Conservation (phyloP, 1,139 yeast species). For the Schwanniomyces etchellsii region DNA sequence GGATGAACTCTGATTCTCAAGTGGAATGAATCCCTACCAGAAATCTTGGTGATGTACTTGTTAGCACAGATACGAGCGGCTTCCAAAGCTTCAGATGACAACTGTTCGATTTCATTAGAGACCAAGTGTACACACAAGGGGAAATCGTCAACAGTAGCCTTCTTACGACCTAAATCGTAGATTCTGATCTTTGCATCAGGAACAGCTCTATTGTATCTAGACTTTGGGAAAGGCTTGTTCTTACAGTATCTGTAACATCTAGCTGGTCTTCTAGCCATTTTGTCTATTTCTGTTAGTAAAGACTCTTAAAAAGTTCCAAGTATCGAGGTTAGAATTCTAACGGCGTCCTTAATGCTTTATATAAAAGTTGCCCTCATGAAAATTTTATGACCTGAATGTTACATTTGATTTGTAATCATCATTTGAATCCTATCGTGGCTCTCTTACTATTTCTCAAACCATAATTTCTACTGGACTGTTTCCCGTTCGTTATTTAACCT, state of each 20-base stretch:
- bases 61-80: constrained; percentile 99
- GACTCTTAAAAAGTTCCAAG: too few relatives aligned
- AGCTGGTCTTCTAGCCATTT: constrained; percentile 99
- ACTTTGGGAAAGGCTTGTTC: constrained; percentile 99
- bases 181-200: constrained; percentile 99
- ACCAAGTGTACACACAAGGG: constrained; percentile 99
- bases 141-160: constrained; percentile 99
- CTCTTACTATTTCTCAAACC: background rate
- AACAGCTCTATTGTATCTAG: constrained; percentile 99
- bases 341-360: too few relatives aligned
- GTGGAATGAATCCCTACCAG: constrained; percentile 99
- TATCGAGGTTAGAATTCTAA: too few relatives aligned
- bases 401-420: background rate
- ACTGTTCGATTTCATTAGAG: constrained; percentile 98
- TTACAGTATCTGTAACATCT: constrained; percentile 99
- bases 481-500: too few relatives aligned
- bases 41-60: constrained; percentile 95
- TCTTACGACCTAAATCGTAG: constrained; percentile 99
- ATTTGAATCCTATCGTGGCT: background rate
- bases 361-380: too few relatives aligned
- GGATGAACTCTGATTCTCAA: constrained; percentile 99
- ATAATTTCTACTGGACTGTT: too few relatives aligned
- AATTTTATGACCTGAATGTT: too few relatives aligned
- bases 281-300: constrained; percentile 41
- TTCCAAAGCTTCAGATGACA: constrained; percentile 99